A percentile compares a stretch with the other conserved stretches of the same genome.
These are phyloP conservation scores for Saturnispora bothae DNA, from an alignment of 805 yeast species.

Conservation along the genomic window DNA sequence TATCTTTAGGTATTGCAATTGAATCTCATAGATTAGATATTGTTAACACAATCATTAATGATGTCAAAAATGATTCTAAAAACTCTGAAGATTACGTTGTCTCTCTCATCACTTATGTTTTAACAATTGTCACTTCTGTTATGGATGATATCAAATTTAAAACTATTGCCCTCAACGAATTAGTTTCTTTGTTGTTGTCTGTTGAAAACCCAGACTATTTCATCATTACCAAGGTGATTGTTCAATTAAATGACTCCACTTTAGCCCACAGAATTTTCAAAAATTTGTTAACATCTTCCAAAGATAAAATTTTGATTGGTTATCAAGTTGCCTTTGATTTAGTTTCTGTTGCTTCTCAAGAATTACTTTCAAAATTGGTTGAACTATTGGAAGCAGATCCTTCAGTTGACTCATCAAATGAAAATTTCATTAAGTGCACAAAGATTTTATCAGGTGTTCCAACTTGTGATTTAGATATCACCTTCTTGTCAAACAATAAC, in stretches of 20 bases:
- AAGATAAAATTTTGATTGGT: slow-evolving; percentile 46
- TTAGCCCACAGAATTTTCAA: slow-evolving; percentile 63
- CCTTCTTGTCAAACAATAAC: slow-evolving; percentile 78
- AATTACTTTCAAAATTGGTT: slow-evolving; percentile 53
- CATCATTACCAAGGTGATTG: slow-evolving; percentile 74
- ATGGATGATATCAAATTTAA: slow-evolving; percentile 59
- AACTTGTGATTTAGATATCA: slow-evolving; percentile 83
- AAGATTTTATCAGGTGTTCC: slow-evolving; percentile 84
- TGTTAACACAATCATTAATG: slow-evolving; percentile 46
- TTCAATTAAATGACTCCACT: slow-evolving; percentile 69
- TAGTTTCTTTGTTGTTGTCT: slow-evolving; percentile 50
- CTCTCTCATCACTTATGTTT: slow-evolving; percentile 57
- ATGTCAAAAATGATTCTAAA: slow-evolving; percentile 17
- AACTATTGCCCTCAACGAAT: slow-evolving; percentile 46
- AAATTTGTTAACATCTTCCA: slow-evolving; percentile 34
- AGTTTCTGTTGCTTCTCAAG: slow-evolving; percentile 86
- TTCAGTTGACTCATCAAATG: slow-evolving; percentile 18
- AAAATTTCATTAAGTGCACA: slow-evolving; percentile 30
- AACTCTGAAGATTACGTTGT: slow-evolving; percentile 45
- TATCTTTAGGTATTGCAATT: slow-evolving; percentile 83
- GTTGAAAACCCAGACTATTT: slow-evolving; percentile 68
- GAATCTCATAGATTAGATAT: slow-evolving; percentile 84
- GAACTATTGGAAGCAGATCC: slow-evolving; percentile 27
- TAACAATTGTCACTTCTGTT: slow-evolving; percentile 55
- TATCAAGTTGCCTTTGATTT: slow-evolving; percentile 94